A percentile compares a stretch with the other conserved stretches of the same genome.
phyloP scores from a whole-genome alignment of 73 alveolate species.

The Strombidium stylifer region DNA sequence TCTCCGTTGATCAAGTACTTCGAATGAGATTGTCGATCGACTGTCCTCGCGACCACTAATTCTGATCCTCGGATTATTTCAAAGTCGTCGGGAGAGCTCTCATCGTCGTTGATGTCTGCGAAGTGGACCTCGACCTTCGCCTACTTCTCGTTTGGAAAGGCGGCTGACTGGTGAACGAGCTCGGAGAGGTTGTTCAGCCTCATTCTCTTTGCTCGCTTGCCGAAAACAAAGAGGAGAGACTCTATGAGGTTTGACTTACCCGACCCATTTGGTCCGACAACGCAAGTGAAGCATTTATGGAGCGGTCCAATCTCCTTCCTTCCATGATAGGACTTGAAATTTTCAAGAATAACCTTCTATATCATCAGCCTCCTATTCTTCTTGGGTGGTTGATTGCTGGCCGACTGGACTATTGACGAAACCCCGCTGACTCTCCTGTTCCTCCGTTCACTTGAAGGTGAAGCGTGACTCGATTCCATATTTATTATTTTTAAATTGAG shows the following conservation, averaged over 20 bases:
- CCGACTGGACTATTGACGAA: too few species aligned
- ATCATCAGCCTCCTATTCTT: conserved; percentile 83
- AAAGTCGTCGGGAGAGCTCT: conserved; percentile 56
- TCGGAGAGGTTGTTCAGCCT: conserved; percentile 79
- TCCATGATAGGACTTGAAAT: conserved; percentile 95
- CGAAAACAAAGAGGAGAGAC: conserved; percentile 94
- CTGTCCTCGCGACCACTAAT: conserved; percentile 76
- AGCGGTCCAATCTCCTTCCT: conserved; percentile 79
- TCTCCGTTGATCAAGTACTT: conserved; percentile 70
- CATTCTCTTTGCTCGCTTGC: conserved; percentile 92
- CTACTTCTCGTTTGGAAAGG: conserved; percentile 16
- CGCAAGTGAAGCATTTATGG: conserved; percentile 86
- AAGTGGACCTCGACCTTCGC: conserved; percentile 81
- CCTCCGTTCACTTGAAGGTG: too few species aligned
- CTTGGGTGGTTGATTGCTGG: conserved; percentile 32
- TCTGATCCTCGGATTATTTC: conserved; percentile 71
- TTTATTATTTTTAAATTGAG: too few species aligned
- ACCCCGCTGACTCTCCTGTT: too few species aligned
- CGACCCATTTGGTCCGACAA: conserved; percentile 97
- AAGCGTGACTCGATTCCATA: too few species aligned
- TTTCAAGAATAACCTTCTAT: conserved; percentile 77
- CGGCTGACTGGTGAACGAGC: conserved; percentile 47
- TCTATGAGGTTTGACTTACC: conserved; percentile 97
- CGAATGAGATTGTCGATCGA: conserved; percentile 49
- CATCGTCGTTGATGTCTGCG: conserved; percentile 65